Evolutionary conservation across 2,329 filamentous ascomycete species (phyloP).

Genomic region (Gyromitra esculenta): DNA sequence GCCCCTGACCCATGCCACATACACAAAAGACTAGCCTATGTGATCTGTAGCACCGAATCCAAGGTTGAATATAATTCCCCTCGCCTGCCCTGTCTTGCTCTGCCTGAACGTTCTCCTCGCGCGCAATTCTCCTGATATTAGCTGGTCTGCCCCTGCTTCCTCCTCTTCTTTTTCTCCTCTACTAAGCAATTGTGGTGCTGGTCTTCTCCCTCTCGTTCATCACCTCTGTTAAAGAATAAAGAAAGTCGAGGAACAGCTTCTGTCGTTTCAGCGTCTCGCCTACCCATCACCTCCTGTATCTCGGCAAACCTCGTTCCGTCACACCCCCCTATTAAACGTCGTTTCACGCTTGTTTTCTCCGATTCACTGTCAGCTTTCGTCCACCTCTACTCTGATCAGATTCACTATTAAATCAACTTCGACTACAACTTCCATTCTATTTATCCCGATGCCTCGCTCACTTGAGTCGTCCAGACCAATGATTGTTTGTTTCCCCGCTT

Average conservation of each 20-base stretch:
- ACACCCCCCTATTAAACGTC: slow-evolving; percentile 35
- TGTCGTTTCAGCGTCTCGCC: slow-evolving; percentile 35
- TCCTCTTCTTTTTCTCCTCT: neutral
- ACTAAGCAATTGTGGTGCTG: slow-evolving; percentile 28
- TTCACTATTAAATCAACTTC: slow-evolving; percentile 12
- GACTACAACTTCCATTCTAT: neutral
- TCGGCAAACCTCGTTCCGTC: slow-evolving; percentile 36
- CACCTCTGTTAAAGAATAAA: slow-evolving; percentile 36
- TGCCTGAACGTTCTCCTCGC: slow-evolving; percentile 18
- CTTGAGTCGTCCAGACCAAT: slow-evolving; percentile 54
- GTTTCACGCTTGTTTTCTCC: slow-evolving; percentile 2
- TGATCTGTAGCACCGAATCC: slow-evolving; percentile 12
- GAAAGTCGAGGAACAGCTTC: slow-evolving; percentile 11
- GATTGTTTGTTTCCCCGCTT: slow-evolving; percentile 52
- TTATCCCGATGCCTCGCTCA: slow-evolving; percentile 46
- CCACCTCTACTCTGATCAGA: slow-evolving; percentile 12
- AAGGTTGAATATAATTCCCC: slow-evolving; percentile 41
- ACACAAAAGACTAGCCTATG: slow-evolving; percentile 22
- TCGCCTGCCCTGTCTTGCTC: slow-evolving; percentile 34
- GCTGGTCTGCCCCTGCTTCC: slow-evolving; percentile 28
- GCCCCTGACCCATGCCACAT: slow-evolving; percentile 46
- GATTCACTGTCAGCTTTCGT: slow-evolving; percentile 17
- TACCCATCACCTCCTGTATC: slow-evolving; percentile 33
- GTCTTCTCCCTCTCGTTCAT: slow-evolving; percentile 30
- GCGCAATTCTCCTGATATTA: slow-evolving; percentile 34